Base-by-base conservation (phyloP, 352 stramenopile genomes). In the Phytophthora cactorum region DNA sequence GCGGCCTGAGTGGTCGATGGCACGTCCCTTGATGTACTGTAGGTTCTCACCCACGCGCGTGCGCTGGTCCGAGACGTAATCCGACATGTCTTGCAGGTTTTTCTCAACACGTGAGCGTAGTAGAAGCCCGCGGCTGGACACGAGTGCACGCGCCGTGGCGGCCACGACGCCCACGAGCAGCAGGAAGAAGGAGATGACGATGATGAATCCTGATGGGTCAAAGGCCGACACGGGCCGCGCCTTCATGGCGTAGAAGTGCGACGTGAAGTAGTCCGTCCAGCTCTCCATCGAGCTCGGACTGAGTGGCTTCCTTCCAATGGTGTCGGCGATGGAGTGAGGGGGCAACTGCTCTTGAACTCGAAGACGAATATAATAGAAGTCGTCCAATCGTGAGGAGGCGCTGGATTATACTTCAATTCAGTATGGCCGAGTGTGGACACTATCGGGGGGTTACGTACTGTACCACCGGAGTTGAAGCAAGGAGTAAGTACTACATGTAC, bases 241-340 rank as follows among this genome's bases (percentile, higher is more conserved):
- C 70, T 93, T 91, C 75, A 90, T 82, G 31, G 79, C 84, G 75
- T 93, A 90, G 74, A 96, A 96, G 66, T 96, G 88, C 58, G 86
- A 87, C 38, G 81, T 85, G 59, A 93, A 85, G 73, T 92, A 91
- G 60, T 78, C 66, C 29, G 62, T 78, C 86, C 82, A 93, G 76
- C 68, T 84, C 68, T 88, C 82, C 85, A 92, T 91, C 43, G n/a
- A 29, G 43, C 17, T 50, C 22, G 5, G 39, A 12, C 1, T 5
- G 17, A 11, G 41, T 17, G 12, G 41, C 3, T 29, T 50, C 22
- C 43, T 57, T 43, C 52, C 7, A 46, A 57, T 34, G 50, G 41
- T 63, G 39, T n/a, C 50, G 47, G 7, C 25, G 56, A 67, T 32
- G 31, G 50, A 67, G 56, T 63, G 46, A 59, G 55, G 63, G 50